Conservation (phyloP, 257 asterid genomes). For the Lithospermum erythrorhizon region DNA sequence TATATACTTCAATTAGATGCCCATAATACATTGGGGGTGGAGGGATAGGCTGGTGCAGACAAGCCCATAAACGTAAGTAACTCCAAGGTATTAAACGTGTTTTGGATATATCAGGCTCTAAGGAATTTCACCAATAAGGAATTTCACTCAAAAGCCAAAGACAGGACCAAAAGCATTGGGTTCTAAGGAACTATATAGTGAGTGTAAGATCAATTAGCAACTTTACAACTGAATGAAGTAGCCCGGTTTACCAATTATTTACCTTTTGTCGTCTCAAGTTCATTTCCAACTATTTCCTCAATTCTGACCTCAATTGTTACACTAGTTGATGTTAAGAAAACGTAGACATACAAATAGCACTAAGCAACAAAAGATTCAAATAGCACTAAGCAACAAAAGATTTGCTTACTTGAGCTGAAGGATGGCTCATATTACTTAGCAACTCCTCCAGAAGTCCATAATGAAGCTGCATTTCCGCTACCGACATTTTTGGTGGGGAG, state of each 20-base stretch:
- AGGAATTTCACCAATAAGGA: too few species aligned
- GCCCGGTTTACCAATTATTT: background rate
- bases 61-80: too few species aligned
- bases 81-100: too few species aligned
- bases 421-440: conserved; percentile 79
- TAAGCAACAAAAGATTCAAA: conserved; percentile 4
- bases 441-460: conserved; percentile 73
- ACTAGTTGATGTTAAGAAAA: background rate
- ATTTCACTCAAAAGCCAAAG: too few species aligned
- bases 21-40: background rate
- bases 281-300: background rate
- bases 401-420: conserved; percentile 84
- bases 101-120: background rate
- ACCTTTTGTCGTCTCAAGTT: background rate
- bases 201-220: background rate
- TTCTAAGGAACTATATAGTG: too few species aligned
- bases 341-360: conserved; percentile 1
- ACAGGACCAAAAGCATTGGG: too few species aligned
- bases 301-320: background rate
- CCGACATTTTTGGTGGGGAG: conserved; percentile 73
- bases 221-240: background rate
- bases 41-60: background rate
- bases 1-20: background rate
- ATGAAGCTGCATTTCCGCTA: conserved; percentile 54
- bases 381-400: conserved; percentile 9